Percentiles rank a stretch among this genome's conserved stretches.
phyloP scores from a whole-genome alignment of 768 basidiomycete species.

The Pholiota microspora region DNA sequence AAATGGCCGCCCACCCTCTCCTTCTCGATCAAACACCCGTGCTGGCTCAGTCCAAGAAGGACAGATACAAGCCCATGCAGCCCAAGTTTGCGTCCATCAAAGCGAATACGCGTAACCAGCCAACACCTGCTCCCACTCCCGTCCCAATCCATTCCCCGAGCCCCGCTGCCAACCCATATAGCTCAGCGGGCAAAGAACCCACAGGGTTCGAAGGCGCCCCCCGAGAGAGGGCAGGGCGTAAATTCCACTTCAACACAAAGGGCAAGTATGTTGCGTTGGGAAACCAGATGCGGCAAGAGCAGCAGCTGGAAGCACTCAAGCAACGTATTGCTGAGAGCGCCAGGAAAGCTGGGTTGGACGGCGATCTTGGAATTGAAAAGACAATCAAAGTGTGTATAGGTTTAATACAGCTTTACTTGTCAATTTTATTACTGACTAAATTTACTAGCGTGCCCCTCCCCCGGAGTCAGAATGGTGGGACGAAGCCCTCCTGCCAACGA shows the following conservation, averaged over 20 bases:
- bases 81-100: constrained; percentile 98
- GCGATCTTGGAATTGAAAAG: constrained; percentile 91
- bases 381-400: constrained; percentile 66
- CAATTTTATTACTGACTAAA: not conserved
- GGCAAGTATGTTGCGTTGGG: constrained; percentile 85
- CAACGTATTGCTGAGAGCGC: constrained; percentile 91
- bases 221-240: constrained; percentile 64
- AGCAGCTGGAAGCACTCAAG: constrained; percentile 87
- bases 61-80: constrained; percentile 97
- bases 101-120: constrained; percentile 72
- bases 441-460: constrained; percentile 72
- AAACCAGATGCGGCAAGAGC: constrained; percentile 70
- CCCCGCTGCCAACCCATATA: constrained; percentile 69
- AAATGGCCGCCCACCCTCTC: constrained; percentile 89
- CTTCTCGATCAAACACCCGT: constrained; percentile 65
- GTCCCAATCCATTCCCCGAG: constrained; percentile 32
- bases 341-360: constrained; percentile 89
- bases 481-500: constrained; percentile 74
- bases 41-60: constrained; percentile 74
- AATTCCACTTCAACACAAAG: constrained; percentile 86
- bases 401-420: not conserved
- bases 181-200: constrained; percentile 45
- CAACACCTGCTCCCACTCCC: constrained; percentile 35
- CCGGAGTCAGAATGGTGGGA: constrained; percentile 99
- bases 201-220: constrained; percentile 73